phyloP scores from a whole-genome alignment of 352 stramenopile species.

The Plasmopara muralis region DNA sequence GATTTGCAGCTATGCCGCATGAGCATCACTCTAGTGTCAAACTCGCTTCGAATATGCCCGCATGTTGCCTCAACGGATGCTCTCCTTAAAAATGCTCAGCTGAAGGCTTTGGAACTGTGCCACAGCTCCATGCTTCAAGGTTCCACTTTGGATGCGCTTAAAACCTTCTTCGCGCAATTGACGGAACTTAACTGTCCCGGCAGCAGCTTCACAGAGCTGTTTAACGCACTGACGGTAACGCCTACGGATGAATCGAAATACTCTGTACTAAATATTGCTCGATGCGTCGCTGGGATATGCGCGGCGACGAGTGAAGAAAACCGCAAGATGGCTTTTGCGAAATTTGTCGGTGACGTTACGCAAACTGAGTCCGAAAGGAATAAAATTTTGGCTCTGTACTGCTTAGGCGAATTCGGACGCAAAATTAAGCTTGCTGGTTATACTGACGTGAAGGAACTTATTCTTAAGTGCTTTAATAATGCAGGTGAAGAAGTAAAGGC shows the following conservation, averaged over 20 bases:
- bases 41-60: constrained; percentile 63
- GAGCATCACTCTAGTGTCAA: constrained; percentile 83
- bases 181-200: constrained; percentile 44
- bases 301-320: constrained; percentile 44
- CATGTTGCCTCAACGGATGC: constrained; percentile 48
- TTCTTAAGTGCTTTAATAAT: constrained; percentile 85
- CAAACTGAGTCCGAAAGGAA: constrained; percentile 51
- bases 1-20: constrained; percentile 96
- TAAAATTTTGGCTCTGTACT: constrained; percentile 89
- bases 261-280: constrained; percentile 90
- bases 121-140: constrained; percentile 92
- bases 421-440: constrained; percentile 86
- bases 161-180: constrained; percentile 60
- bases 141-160: constrained; percentile 41
- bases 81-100: constrained; percentile 60
- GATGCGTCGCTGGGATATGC: constrained; percentile 88
- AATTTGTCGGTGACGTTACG: constrained; percentile 65
- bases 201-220: constrained; percentile 84
- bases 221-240: constrained; percentile 68
- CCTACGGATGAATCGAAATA: constrained; percentile 78
- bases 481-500: constrained; percentile 93
- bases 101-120: constrained; percentile 82
- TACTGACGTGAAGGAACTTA: constrained; percentile 83
- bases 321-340: constrained; percentile 62
- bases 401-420: constrained; percentile 93